Percentiles rank a stretch among this genome's conserved stretches.
These are phyloP conservation scores for Metschnikowia arizonensis DNA, from an alignment of 805 yeast genomes.

Conservation along the genomic window DNA sequence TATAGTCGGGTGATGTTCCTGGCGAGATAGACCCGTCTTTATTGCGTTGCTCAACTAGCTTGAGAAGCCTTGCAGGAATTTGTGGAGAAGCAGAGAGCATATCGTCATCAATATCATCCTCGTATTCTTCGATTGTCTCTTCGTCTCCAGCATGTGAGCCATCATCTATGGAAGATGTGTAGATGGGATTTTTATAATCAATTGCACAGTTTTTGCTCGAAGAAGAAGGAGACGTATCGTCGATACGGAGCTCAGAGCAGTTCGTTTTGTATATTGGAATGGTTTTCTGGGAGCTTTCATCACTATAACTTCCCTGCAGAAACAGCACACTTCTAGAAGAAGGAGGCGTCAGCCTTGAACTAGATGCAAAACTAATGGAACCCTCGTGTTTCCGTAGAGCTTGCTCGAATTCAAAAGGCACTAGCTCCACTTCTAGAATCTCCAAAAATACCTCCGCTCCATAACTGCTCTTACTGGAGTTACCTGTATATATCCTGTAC, in stretches of 20 bases:
- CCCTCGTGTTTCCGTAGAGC: conserved; percentile 11
- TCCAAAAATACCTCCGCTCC: conserved; percentile 81
- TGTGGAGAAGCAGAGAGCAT: conserved; percentile 61
- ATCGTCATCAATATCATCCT: conserved; percentile 43
- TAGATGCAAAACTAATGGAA: background rate
- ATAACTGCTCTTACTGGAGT: conserved; percentile 70
- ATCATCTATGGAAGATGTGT: conserved; percentile 9
- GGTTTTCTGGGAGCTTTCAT: background rate
- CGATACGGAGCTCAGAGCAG: background rate
- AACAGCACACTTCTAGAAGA: conserved; percentile 3
- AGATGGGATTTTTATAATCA: background rate
- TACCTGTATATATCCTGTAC: conserved; percentile 62
- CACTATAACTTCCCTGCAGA: conserved; percentile 4
- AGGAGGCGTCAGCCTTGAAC: background rate
- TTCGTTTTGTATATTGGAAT: background rate
- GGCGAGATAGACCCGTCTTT: conserved; percentile 23
- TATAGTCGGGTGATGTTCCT: conserved; percentile 28
- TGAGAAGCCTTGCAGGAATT: conserved; percentile 57
- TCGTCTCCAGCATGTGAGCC: conserved; percentile 17
- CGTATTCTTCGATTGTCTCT: conserved; percentile 28
- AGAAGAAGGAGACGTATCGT: background rate
- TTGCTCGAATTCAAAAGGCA: conserved; percentile 39
- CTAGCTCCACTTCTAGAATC: conserved; percentile 53
- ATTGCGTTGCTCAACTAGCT: conserved; percentile 49
- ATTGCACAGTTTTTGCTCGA: background rate